Percentiles rank a stretch among this genome's conserved stretches.
Conservation (phyloP, 78 protist genomes). For the Protostelium mycophagum region DNA sequence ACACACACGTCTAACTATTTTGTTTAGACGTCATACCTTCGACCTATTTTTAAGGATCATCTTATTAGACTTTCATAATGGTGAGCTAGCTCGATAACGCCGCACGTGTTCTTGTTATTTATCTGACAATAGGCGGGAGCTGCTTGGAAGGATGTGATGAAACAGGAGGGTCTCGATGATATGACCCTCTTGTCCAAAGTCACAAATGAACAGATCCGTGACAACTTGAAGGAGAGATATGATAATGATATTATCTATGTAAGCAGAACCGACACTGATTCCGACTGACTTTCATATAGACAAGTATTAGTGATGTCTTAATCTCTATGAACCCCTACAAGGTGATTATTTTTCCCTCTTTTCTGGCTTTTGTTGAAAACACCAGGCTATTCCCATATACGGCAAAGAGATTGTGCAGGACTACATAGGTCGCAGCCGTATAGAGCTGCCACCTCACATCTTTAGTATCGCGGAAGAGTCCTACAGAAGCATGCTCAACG, state of each 20-base stretch:
- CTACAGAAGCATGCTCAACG: conserved; percentile 62
- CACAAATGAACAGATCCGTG: conserved; percentile 64
- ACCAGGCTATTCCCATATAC: conserved; percentile 40
- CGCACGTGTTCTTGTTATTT: too few species aligned
- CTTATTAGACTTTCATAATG: too few species aligned
- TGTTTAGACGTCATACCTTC: too few species aligned
- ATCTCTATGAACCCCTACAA: conserved; percentile 87
- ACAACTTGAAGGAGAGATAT: conserved; percentile 67
- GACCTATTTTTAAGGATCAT: too few species aligned
- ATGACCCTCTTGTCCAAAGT: conserved; percentile 73
- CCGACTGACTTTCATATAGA: conserved; percentile 13
- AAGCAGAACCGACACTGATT: neutral
- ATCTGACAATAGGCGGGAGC: too few species aligned
- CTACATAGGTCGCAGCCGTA: conserved; percentile 62
- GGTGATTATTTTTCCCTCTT: conserved; percentile 6
- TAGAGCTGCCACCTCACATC: conserved; percentile 83
- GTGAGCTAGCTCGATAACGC: too few species aligned
- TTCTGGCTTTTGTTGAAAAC: conserved; percentile 68
- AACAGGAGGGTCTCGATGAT: conserved; percentile 74
- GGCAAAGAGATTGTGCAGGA: conserved; percentile 26
- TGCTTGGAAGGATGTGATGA: conserved; percentile 58
- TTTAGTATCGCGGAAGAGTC: conserved; percentile 70
- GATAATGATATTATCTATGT: conserved; percentile 75
- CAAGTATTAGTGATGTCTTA: conserved; percentile 80
- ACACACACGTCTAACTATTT: too few species aligned